Evolutionary conservation across 805 yeast species (phyloP), one percentile per base, ranked within the genome.

Genomic region (Tetrapisispora phaffii): DNA sequence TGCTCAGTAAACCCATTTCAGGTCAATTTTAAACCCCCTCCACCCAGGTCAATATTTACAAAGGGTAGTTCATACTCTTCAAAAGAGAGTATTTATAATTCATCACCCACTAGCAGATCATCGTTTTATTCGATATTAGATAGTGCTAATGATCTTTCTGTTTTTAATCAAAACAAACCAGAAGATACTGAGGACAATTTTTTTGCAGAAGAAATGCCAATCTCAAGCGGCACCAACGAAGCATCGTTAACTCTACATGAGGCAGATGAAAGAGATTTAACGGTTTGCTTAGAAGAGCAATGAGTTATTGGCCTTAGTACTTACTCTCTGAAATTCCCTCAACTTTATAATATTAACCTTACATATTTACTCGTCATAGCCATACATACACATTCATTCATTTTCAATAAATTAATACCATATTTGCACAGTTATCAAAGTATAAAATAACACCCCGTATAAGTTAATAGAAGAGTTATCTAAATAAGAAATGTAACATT

Each of bases 21-120:
- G 10, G 7, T 15, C 7, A 10, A 8, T 17, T 28, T 38, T 20
- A 38, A 24, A 24, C 41, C 41, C 12, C 41, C 38, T 8, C 45
- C 45, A 13, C 41, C 41, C 3, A 43, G 31, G 17, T 23, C 33
- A 13, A 17, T 37, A 16, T 43, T 43, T 29, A 15, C 42, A 3
- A 36, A 20, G 26, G 19, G 8, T 23, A 20, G 8, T 23, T 34
- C 34, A 15, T 31, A 34, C 24, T 31, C 32, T 31, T 43, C 45
- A 1, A 19, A 29, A 8, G 45, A 37, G 13, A 43, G 45, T 24
- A 24, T 34, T 12, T 20, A 19, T 20, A 28, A 28, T 12, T 28
- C 39, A 2, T 41, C 43, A 6, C 43, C 43, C 7, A n/a, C 19
- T 17, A 40, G 43, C 19, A 32, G 26, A 22, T 10, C 22, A 10